Base-by-base conservation (phyloP, 345 rosid genomes). In the Eucalyptus erythrocorys region DNA sequence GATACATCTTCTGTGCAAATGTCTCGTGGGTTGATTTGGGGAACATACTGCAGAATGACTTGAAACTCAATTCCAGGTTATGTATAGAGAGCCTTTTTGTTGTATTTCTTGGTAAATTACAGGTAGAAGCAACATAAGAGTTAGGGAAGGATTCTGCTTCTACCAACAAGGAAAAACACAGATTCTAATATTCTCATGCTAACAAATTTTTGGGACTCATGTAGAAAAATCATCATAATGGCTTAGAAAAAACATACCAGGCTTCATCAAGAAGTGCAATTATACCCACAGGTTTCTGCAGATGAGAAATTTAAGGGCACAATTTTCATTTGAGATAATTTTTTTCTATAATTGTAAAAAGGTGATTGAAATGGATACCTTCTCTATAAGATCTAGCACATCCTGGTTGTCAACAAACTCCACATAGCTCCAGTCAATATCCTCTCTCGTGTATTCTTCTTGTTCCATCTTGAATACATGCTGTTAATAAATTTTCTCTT, bases 401-500 rank as follows among this genome's bases (percentile, higher is more conserved):
- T 98, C 99, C 93, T 97, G 97, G 94, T 97, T 97, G 92, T 97
- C 99, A 90, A 97, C 99, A 92, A 97, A 97, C 91, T 97, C 99
- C 91, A 97, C 97, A 93, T 98, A 98, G 94, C 99, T 98, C 99
- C 99, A 98, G 48, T 98, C 95, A 91, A 98, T 98, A 94, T 97
- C 99, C 92, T 98, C 99, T 91, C 95, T 98, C 48, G 99, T 96
- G 90, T 98, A 98, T 89, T 98, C 99, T 92, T 98, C 99, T 92
- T 98, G 99, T 91, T 98, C 99, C 99, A 95, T 98, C 94, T 98
- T 98, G 91, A 98, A 98, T 89, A 98, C 99, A 90, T 98, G 99
- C 99, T 98, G 98, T 93, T 88, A 30, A 88, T 45, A 88, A 88
- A n/a, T 45, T 17, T 68, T 68, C 79, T 68, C 19, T 68, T 68